phyloP scores from a whole-genome alignment of 495 filamentous ascomycete species.

The Penicillium ochrochloron region DNA sequence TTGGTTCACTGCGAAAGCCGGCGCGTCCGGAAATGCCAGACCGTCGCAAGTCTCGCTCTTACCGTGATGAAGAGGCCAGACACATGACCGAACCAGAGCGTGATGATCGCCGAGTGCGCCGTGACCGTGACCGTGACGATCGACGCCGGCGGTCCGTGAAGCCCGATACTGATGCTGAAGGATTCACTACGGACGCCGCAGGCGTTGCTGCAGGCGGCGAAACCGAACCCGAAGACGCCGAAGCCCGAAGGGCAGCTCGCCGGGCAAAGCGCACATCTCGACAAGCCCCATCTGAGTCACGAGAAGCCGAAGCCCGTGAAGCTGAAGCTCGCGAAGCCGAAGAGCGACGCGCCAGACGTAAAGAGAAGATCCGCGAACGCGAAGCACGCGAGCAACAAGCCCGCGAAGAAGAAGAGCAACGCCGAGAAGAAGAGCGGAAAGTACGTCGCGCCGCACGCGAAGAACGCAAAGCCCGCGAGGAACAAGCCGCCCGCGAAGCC shows the following conservation, averaged over 20 bases:
- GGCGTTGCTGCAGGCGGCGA: constrained; percentile 38
- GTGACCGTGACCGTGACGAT: constrained; percentile 34
- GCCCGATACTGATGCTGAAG: constrained; percentile 50
- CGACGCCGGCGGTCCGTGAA: constrained; percentile 45
- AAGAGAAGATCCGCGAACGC: constrained; percentile 47
- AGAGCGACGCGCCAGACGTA: constrained; percentile 46
- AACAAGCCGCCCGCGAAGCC: constrained; percentile 52
- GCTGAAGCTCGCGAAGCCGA: constrained; percentile 48
- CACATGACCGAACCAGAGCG: constrained; percentile 47
- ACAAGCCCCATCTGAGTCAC: constrained; percentile 41
- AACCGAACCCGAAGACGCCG: constrained; percentile 56
- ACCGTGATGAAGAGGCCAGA: constrained; percentile 43
- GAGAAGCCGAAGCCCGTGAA: constrained; percentile 44
- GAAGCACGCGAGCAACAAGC: constrained; percentile 46
- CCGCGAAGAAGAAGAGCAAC: constrained; percentile 55
- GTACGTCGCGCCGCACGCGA: constrained; percentile 54
- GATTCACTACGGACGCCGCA: constrained; percentile 46
- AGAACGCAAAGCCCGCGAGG: constrained; percentile 52
- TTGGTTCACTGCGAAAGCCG: constrained; percentile 49
- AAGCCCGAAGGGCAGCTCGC: constrained; percentile 56
- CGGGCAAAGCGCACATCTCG: constrained; percentile 45
- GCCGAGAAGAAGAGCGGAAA: constrained; percentile 50
- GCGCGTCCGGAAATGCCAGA: constrained; percentile 44
- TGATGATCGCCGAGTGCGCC: constrained; percentile 49
- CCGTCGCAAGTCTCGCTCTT: constrained; percentile 45